phyloP scores from a whole-genome alignment of 306 rosid genomes.

The Prunus dulcis region DNA sequence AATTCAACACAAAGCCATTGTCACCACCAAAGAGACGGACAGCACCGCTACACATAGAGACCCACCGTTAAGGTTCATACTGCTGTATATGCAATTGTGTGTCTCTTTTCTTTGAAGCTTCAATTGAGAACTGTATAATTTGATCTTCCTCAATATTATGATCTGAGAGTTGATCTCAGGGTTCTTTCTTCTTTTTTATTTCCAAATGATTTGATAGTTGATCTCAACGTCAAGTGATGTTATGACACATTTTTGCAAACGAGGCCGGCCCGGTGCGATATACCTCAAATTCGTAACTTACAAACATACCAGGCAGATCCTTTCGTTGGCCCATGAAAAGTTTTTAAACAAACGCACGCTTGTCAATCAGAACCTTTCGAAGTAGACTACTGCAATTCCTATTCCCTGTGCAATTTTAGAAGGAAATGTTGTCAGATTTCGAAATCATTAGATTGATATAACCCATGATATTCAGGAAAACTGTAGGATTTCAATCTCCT shows the following conservation, averaged over 20 bases:
- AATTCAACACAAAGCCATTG: no score
- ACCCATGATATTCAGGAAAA: neutral
- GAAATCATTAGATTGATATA: neutral
- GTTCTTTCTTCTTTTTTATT: neutral
- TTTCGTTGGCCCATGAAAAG: neutral
- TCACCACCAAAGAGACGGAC: no score
- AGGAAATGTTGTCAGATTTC: neutral
- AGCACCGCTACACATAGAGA: no score
- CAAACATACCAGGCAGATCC: neutral
- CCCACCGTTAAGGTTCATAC: neutral
- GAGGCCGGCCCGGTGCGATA: no score
- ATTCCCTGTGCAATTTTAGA: neutral
- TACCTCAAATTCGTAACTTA: neutral
- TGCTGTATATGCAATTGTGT: neutral
- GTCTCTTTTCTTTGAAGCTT: neutral
- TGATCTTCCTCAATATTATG: neutral
- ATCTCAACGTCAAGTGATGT: neutral
- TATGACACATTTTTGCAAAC: neutral
- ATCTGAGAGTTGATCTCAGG: neutral
- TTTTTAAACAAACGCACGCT: neutral
- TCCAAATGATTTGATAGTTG: neutral
- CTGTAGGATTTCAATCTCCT: no score
- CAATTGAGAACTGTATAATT: neutral
- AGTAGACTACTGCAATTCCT: neutral
- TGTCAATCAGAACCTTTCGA: neutral